A percentile compares a stretch with the other conserved stretches of the same genome.
phyloP scores from a whole-genome alignment of 2,329 filamentous ascomycete genomes.

The Chaetomium sp. region DNA sequence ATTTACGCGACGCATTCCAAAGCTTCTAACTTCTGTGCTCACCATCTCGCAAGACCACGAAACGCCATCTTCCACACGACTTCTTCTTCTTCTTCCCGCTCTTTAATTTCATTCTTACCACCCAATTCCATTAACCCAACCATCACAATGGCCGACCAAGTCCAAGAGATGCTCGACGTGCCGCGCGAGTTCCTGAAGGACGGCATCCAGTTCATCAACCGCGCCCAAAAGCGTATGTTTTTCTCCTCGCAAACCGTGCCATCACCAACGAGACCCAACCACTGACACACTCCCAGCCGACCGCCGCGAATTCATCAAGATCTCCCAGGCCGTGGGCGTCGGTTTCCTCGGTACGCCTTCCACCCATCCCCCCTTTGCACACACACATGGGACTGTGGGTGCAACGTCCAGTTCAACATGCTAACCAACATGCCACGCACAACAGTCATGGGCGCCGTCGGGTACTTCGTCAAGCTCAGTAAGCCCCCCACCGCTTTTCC shows the following conservation, averaged over 20 bases:
- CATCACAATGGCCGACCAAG: slow-evolving; percentile 63
- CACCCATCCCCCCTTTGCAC: neutral
- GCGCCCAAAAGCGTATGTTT: slow-evolving; percentile 62
- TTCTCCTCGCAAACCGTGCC: neutral
- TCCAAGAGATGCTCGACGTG: slow-evolving; percentile 71
- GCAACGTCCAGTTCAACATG: neutral
- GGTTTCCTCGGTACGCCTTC: slow-evolving; percentile 57
- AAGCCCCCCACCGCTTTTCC: slow-evolving; percentile 28
- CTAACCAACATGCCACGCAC: slow-evolving; percentile 13
- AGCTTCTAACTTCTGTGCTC: slow-evolving; percentile 18
- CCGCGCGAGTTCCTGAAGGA: slow-evolving; percentile 67
- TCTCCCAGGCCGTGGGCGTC: slow-evolving; percentile 61
- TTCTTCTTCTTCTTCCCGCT: neutral
- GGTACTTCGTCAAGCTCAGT: slow-evolving; percentile 72
- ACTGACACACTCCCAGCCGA: slow-evolving; percentile 30
- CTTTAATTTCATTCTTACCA: slow-evolving; percentile 10
- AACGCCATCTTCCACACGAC: neutral
- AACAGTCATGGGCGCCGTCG: slow-evolving; percentile 66
- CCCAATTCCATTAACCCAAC: slow-evolving; percentile 5
- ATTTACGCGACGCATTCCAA: slow-evolving; percentile 25
- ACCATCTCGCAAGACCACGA: slow-evolving; percentile 2
- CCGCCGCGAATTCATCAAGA: slow-evolving; percentile 54
- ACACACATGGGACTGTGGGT: neutral
- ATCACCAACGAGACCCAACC: neutral
- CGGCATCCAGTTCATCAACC: slow-evolving; percentile 63